Evolutionary conservation across 2,329 filamentous ascomycete species (phyloP).

Genomic region (Calonectria pteridis): DNA sequence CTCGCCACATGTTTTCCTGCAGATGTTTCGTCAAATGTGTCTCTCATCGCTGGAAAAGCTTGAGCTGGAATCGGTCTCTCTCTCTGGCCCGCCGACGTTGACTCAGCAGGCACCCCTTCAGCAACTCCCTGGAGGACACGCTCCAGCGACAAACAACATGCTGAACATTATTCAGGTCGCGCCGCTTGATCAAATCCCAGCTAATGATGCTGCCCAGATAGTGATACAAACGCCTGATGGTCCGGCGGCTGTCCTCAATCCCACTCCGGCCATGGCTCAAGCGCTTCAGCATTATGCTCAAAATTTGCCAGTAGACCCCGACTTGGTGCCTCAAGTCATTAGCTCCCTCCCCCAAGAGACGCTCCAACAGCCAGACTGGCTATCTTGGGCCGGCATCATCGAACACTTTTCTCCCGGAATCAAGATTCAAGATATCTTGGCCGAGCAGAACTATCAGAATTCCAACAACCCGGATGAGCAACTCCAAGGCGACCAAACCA

Average conservation of each 20-base stretch:
- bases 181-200: background rate
- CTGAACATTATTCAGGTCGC: constrained; percentile 34
- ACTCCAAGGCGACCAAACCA: constrained; percentile 19
- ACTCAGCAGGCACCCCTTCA: constrained; percentile 43
- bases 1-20: constrained; percentile 67
- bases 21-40: constrained; percentile 63
- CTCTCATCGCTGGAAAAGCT: constrained; percentile 63
- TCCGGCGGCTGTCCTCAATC: background rate
- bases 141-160: constrained; percentile 21
- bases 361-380: constrained; percentile 44
- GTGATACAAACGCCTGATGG: background rate
- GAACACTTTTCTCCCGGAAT: constrained; percentile 56
- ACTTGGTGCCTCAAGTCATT: constrained; percentile 13
- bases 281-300: constrained; percentile 13
- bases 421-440: constrained; percentile 45
- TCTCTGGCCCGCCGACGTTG: constrained; percentile 61
- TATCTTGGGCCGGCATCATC: constrained; percentile 58
- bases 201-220: background rate
- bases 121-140: constrained; percentile 20
- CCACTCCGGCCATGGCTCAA: background rate
- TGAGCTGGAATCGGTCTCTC: constrained; percentile 73
- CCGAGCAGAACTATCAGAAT: constrained; percentile 17
- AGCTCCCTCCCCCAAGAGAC: constrained; percentile 22
- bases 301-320: constrained; percentile 8
- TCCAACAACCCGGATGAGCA: background rate